Percentiles rank a stretch among this genome's conserved stretches.
Evolutionary conservation across 768 basidiomycete species (phyloP).

Genomic region (Kwoniella heveanensis): DNA sequence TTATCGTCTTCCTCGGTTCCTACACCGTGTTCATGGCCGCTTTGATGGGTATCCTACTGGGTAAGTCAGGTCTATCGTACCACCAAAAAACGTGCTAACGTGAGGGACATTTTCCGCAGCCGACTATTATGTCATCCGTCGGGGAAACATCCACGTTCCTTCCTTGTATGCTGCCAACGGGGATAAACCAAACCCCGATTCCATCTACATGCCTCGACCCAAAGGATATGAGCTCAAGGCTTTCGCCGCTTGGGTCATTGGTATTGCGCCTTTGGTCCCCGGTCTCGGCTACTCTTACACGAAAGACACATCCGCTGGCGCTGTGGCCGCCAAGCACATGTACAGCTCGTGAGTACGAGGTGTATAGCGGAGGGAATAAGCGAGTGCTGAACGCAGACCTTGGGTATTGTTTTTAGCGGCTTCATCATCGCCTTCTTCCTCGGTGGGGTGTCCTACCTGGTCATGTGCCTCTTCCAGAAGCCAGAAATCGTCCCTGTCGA

Average conservation of each 20-base stretch:
- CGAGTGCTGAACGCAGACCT: too few relatives aligned
- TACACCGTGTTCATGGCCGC: slow-evolving; percentile 62
- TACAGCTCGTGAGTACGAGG: background rate
- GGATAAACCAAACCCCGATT: slow-evolving; percentile 7
- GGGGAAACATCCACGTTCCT: slow-evolving; percentile 66
- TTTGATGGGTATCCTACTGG: slow-evolving; percentile 54
- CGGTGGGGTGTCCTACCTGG: background rate
- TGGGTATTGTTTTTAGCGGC: background rate
- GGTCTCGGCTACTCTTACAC: slow-evolving; percentile 58
- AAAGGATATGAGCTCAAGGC: slow-evolving; percentile 17
- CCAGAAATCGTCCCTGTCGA: background rate
- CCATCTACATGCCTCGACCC: slow-evolving; percentile 13
- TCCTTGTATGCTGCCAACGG: slow-evolving; percentile 63
- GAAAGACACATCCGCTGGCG: background rate
- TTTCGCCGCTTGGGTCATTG: slow-evolving; percentile 17
- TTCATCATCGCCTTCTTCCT: slow-evolving; percentile 1
- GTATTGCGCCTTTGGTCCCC: slow-evolving; percentile 63
- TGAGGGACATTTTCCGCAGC: slow-evolving; percentile 62
- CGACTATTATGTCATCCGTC: slow-evolving; percentile 73
- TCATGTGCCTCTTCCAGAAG: background rate
- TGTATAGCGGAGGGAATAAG: background rate
- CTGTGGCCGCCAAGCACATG: background rate
- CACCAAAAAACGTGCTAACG: background rate
- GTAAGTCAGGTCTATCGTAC: background rate
- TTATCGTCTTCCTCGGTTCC: slow-evolving; percentile 21